phyloP scores from a whole-genome alignment of 768 basidiomycete species.

The Gloeostereum incarnatum region DNA sequence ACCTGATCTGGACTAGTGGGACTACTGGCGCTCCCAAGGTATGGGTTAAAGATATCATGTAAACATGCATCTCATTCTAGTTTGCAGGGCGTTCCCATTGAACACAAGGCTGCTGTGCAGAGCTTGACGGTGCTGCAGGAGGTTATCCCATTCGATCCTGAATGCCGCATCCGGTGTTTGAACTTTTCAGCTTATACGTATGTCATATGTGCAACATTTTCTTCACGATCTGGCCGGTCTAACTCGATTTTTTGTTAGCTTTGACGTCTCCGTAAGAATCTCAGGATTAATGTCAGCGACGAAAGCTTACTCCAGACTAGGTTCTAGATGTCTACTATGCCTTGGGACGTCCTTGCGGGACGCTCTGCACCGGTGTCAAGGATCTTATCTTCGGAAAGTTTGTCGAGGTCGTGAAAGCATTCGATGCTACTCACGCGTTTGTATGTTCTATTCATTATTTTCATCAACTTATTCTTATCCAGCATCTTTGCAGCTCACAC shows the following conservation, averaged over 20 bases:
- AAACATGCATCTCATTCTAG: not conserved
- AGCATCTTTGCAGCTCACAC: constrained; percentile 3
- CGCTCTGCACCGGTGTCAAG: constrained; percentile 1
- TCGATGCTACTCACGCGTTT: constrained; percentile 6
- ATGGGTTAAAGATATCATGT: not conserved
- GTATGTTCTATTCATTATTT: not conserved
- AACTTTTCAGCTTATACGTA: constrained; percentile 6
- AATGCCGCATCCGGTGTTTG: constrained; percentile 2
- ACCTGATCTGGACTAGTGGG: constrained; percentile 6
- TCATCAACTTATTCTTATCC: not conserved
- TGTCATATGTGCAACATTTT: not conserved
- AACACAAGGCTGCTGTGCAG: constrained; percentile 5
- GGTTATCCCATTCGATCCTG: constrained; percentile 1
- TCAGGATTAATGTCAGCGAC: too few relatives aligned
- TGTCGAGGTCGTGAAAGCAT: constrained; percentile 3
- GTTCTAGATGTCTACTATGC: constrained; percentile 5
- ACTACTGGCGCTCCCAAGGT: constrained; percentile 5
- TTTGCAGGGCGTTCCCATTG: constrained; percentile 5
- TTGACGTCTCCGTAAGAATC: constrained; percentile 6
- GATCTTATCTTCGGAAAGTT: constrained; percentile 2
- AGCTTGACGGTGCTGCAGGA: constrained; percentile 2
- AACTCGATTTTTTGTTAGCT: not conserved
- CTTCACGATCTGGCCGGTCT: not conserved
- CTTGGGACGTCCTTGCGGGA: constrained; percentile 3
- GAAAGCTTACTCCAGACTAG: too few relatives aligned